Evolutionary conservation across 1,284 basidiomycete genomes (phyloP), one percentile per base, ranked within the genome.

Genomic region (Athelia sp.): DNA sequence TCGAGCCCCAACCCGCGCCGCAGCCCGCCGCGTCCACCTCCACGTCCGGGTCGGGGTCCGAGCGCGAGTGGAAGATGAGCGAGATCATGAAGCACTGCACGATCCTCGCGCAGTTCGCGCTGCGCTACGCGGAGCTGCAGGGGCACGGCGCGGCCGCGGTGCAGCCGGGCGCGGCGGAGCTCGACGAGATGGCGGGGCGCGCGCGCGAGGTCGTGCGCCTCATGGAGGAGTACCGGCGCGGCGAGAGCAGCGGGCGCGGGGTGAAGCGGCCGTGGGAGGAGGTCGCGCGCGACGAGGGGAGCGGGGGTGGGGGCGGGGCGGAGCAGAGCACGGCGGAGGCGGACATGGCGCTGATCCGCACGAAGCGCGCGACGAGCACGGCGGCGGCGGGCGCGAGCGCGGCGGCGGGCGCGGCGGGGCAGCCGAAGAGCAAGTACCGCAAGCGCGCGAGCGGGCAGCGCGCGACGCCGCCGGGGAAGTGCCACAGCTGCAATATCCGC

Each of bases 221-320:
- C 24, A 64, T 89, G 34, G 82, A 87, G 56, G 79, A 82, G 40
- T 70, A 85, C 50, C 70, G 78, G 24, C 71, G 48, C 62, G 21
- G 59, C 65, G 15, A 53, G n/a, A 9, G 15, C 8, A 40, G n/a
- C n/a, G n/a, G n/a, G n/a, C n/a, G 26, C 58, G 62, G 17, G 53
- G 86, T 84, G 17, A 89, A 89, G 60, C 64, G 86, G 47, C 85
- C 85, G 38, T 89, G 86, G 87, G 87, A 89, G 63, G 87, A 87
- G 53, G 71, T 81, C 63, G 68, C 73, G 23, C n/a, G n/a, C n/a
- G 75, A 76, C 36, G 69, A 64, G 43, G 32, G 26, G 6, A 13
- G 26, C 26, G 26, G 26, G 26, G 26, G 36, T 42, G 22, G 49
- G 52, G 17, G 9, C 43, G n/a, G n/a, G n/a, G n/a, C n/a, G 26